Conservation (phyloP, 1,284 basidiomycete genomes). For the Sanguinoderma infundibulare region DNA sequence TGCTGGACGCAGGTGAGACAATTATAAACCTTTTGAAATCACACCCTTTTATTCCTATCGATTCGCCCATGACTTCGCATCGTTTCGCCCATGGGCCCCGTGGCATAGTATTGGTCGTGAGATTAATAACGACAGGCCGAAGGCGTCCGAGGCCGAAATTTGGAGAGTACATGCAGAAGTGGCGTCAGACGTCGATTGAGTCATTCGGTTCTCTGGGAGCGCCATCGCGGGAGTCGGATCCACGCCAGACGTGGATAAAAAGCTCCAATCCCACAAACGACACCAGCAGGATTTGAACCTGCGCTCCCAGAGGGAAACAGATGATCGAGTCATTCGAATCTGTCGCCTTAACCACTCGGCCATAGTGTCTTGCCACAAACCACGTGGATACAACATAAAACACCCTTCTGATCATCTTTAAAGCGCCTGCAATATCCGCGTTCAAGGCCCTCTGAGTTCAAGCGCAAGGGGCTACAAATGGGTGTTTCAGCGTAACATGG, state of each 20-base stretch:
- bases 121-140: neutral
- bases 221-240: neutral
- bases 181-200: neutral
- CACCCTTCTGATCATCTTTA: no score
- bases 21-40: neutral
- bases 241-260: neutral
- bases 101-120: neutral
- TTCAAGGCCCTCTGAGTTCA: no score
- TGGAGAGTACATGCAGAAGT: neutral
- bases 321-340: constrained; percentile 21
- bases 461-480: no score
- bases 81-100: neutral
- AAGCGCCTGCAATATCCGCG: no score
- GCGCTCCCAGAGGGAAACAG: constrained; percentile 27
- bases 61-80: neutral
- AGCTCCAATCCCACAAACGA: no score
- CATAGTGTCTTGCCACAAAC: constrained; percentile 21
- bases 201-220: neutral
- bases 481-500: no score
- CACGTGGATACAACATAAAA: no score
- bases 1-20: neutral
- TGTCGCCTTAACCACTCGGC: constrained; percentile 31
- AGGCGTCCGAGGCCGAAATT: neutral
- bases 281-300: constrained; percentile 29
- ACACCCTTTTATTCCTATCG: neutral